phyloP scores from a whole-genome alignment of 2,329 filamentous ascomycete genomes.

The Ophiocordyceps robertsii region DNA sequence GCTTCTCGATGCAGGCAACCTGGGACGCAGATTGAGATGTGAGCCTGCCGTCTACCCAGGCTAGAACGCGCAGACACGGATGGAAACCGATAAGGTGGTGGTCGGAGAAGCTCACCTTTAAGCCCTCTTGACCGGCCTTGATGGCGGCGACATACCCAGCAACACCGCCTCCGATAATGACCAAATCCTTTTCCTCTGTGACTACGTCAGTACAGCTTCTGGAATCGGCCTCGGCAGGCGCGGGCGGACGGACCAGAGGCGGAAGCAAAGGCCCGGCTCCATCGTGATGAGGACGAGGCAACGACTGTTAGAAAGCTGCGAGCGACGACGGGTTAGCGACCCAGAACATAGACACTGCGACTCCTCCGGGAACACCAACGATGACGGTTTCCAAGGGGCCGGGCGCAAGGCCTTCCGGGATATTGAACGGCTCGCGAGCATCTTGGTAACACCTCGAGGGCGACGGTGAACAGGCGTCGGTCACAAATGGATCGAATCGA shows the following conservation, averaged over 20 bases:
- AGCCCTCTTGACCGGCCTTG: slow-evolving; percentile 92
- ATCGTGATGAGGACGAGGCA: slow-evolving; percentile 33
- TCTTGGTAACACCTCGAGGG: slow-evolving; percentile 22
- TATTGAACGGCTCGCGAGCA: slow-evolving; percentile 50
- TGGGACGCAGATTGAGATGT: slow-evolving; percentile 20
- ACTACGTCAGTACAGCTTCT: slow-evolving; percentile 23
- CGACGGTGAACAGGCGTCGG: neutral
- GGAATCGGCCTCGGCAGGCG: neutral
- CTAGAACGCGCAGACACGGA: neutral
- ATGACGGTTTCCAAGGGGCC: slow-evolving; percentile 36
- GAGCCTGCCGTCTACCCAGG: neutral
- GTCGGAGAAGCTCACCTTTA: slow-evolving; percentile 53
- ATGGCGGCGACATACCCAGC: slow-evolving; percentile 98
- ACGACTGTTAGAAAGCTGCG: slow-evolving; percentile 35
- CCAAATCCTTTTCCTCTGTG: slow-evolving; percentile 83
- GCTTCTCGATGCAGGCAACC: slow-evolving; percentile 98
- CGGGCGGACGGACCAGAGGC: slow-evolving; percentile 33
- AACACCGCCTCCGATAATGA: slow-evolving; percentile 96
- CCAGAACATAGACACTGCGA: neutral
- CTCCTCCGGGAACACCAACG: slow-evolving; percentile 24
- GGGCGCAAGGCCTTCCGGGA: slow-evolving; percentile 43
- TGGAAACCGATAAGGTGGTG: neutral
- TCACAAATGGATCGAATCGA: neutral
- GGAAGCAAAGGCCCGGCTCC: slow-evolving; percentile 45
- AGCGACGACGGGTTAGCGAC: slow-evolving; percentile 1